phyloP scores from a whole-genome alignment of 1,284 basidiomycete genomes.

The Leucoagaricus sp. region DNA sequence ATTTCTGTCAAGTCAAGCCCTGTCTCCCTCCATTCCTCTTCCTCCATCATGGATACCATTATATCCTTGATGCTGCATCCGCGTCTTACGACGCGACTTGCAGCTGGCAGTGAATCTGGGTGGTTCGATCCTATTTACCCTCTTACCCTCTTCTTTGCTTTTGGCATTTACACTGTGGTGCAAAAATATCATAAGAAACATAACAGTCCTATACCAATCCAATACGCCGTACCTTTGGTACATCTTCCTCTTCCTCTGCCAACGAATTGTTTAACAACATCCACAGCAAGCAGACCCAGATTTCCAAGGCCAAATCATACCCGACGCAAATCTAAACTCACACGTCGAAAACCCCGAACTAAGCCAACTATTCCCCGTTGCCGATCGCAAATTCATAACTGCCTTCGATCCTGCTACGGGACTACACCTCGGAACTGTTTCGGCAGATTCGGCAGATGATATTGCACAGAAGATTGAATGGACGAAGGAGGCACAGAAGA shows the following conservation, averaged over 20 bases:
- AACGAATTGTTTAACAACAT: not conserved
- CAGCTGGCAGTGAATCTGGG: conserved; percentile 46
- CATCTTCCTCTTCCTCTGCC: conserved; percentile 21
- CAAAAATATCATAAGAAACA: conserved; percentile 70
- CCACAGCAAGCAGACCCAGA: conserved; percentile 50
- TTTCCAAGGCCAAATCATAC: conserved; percentile 57
- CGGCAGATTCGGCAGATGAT: conserved; percentile 67
- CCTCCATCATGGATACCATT: conserved; percentile 39
- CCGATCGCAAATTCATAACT: conserved; percentile 72
- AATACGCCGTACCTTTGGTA: conserved; percentile 58
- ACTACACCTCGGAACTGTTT: conserved; percentile 69
- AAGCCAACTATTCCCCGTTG: conserved; percentile 41
- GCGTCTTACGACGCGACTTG: conserved; percentile 46
- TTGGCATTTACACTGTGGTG: conserved; percentile 77
- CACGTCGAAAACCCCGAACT: conserved; percentile 62
- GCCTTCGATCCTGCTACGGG: conserved; percentile 91
- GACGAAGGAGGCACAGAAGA: conserved; percentile 69
- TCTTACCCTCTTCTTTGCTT: conserved; percentile 64
- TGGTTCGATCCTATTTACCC: conserved; percentile 55
- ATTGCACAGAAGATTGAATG: conserved; percentile 71
- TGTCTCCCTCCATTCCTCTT: conserved; percentile 5
- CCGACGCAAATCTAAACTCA: conserved; percentile 59
- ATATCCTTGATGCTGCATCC: conserved; percentile 54
- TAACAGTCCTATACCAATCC: conserved; percentile 72
- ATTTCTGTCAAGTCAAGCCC: not conserved